Conservation (phyloP, 768 basidiomycete genomes). For the Podaxis sp. region DNA sequence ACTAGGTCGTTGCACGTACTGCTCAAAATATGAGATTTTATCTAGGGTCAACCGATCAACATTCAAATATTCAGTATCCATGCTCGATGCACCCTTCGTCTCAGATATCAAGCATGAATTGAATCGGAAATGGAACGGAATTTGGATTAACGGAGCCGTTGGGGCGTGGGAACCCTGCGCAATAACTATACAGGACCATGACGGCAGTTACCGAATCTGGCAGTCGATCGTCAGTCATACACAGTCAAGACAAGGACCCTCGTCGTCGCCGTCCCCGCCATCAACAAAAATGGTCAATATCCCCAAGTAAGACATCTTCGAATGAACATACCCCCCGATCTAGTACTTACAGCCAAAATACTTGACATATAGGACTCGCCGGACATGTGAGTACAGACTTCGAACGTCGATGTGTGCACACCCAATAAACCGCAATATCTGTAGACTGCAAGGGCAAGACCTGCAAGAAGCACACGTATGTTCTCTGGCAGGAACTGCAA, state of each 20-base stretch:
- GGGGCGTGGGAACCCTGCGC: slow-evolving; percentile 19
- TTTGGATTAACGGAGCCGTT: too few species aligned
- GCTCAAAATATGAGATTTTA: too few species aligned
- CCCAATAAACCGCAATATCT: not conserved
- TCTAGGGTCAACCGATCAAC: too few species aligned
- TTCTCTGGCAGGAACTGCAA: slow-evolving; percentile 20
- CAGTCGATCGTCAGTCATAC: slow-evolving; percentile 27
- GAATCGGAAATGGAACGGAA: too few species aligned
- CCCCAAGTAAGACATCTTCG: slow-evolving; percentile 66
- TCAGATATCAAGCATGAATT: too few species aligned
- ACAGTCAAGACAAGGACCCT: slow-evolving; percentile 30
- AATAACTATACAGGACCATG: slow-evolving; percentile 37
- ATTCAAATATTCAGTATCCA: too few species aligned
- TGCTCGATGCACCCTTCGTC: too few species aligned
- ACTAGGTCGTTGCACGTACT: too few species aligned
- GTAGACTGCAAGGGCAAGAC: slow-evolving; percentile 93
- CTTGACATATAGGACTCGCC: slow-evolving; percentile 65
- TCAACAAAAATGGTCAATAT: slow-evolving; percentile 83
- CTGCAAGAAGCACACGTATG: slow-evolving; percentile 97
- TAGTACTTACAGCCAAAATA: slow-evolving; percentile 18
- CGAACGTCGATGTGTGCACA: not conserved
- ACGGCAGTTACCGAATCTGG: slow-evolving; percentile 36
- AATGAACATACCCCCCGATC: not conserved
- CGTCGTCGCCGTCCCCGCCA: slow-evolving; percentile 34
- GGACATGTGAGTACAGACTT: slow-evolving; percentile 77